Evolutionary conservation across 116 monocot genomes (phyloP).

Genomic region (Thalassia testudinum): DNA sequence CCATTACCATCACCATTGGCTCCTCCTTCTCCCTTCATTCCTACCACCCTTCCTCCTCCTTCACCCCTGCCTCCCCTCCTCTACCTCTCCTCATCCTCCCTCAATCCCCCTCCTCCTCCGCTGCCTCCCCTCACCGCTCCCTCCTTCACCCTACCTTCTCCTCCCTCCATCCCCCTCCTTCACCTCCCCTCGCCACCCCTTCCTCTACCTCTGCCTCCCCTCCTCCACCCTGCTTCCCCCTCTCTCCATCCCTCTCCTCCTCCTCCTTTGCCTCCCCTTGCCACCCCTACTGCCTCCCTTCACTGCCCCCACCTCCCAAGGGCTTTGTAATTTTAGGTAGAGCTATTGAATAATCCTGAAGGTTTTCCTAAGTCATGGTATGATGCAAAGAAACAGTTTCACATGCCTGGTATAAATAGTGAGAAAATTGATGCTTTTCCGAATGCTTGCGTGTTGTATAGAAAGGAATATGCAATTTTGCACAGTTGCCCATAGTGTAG

Average conservation of each 20-base stretch:
- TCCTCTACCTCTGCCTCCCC: neutral
- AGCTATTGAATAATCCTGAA: too few species aligned
- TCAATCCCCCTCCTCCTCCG: neutral
- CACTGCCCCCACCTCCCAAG: neutral
- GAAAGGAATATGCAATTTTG: too few species aligned
- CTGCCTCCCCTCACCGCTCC: neutral
- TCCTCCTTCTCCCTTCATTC: neutral
- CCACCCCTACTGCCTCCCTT: neutral
- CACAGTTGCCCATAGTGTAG: too few species aligned
- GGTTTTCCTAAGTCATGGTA: too few species aligned
- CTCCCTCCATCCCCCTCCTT: neutral
- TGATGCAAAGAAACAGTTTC: too few species aligned
- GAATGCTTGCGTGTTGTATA: too few species aligned
- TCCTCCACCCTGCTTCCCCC: neutral
- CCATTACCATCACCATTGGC: neutral
- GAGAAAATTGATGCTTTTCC: too few species aligned
- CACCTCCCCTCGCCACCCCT: neutral
- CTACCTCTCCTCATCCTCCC: neutral
- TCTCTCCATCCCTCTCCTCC: neutral
- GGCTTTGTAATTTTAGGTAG: too few species aligned
- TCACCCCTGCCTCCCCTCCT: too few species aligned
- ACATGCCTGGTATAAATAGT: too few species aligned
- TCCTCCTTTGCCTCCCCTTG: neutral
- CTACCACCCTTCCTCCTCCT: too few species aligned
- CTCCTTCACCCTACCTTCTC: neutral